phyloP scores from a whole-genome alignment of 2,329 filamentous ascomycete species.

The Aspergillus puulaauensis region DNA sequence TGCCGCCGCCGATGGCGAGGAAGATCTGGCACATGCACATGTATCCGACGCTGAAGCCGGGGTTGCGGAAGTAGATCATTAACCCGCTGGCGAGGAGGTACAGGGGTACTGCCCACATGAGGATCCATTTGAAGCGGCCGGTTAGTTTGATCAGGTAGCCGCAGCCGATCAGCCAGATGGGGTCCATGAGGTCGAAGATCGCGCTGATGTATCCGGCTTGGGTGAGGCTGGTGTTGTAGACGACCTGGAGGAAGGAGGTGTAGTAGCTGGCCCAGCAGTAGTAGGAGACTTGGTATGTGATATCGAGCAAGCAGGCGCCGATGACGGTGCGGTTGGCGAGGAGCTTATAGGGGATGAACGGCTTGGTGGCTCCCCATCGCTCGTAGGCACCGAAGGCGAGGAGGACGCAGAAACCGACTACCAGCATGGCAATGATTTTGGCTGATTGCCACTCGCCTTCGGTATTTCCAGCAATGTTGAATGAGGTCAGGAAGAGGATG shows the following conservation, averaged over 20 bases:
- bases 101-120: constrained; percentile 50
- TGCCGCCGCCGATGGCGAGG: constrained; percentile 53
- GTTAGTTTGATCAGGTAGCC: constrained; percentile 50
- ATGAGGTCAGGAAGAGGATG: constrained; percentile 43
- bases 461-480: constrained; percentile 49
- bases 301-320: constrained; percentile 25
- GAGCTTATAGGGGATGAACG: constrained; percentile 29
- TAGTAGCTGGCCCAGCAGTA: constrained; percentile 34
- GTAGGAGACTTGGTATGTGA: constrained; percentile 20
- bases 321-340: constrained; percentile 39
- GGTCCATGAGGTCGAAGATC: constrained; percentile 52
- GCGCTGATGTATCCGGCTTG: constrained; percentile 46
- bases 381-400: constrained; percentile 56
- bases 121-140: constrained; percentile 52
- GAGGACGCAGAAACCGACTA: constrained; percentile 55
- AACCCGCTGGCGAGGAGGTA: constrained; percentile 50
- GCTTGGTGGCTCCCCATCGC: constrained; percentile 45
- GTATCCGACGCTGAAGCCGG: constrained; percentile 46
- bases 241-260: constrained; percentile 39
- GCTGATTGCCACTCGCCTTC: constrained; percentile 35
- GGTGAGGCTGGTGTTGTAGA: constrained; percentile 31
- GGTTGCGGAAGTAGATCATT: constrained; percentile 54
- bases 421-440: constrained; percentile 50
- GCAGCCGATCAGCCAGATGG: constrained; percentile 55
- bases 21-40: constrained; percentile 58